phyloP scores from a whole-genome alignment of 1,284 basidiomycete genomes.

The Athelia sp. region DNA sequence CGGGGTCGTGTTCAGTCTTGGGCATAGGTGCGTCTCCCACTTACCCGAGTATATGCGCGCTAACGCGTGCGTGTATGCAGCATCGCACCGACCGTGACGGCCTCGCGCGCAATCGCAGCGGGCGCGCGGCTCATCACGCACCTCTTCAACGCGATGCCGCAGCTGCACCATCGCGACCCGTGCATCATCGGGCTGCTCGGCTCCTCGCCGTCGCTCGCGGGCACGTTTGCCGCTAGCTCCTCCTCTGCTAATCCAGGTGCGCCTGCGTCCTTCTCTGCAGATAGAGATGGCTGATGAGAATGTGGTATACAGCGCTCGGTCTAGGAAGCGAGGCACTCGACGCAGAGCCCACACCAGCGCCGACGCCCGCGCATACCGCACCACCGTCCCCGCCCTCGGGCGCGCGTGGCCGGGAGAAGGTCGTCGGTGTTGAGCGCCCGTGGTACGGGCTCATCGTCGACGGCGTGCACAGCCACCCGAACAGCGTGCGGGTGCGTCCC shows the following conservation, averaged over 20 bases:
- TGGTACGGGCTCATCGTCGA: constrained; percentile 90
- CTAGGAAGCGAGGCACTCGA: constrained; percentile 59
- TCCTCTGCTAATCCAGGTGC: not conserved
- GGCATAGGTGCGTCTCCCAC: constrained; percentile 62
- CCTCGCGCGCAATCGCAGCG: constrained; percentile 58
- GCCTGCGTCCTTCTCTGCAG: constrained; percentile 17
- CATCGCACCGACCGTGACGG: constrained; percentile 61
- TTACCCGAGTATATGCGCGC: not conserved
- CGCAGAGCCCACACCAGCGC: constrained; percentile 55
- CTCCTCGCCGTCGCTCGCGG: constrained; percentile 58
- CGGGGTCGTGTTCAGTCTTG: constrained; percentile 79
- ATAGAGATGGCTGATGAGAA: no score
- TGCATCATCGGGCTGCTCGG: constrained; percentile 86
- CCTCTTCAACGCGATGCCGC: constrained; percentile 91
- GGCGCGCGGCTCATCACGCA: constrained; percentile 87
- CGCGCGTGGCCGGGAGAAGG: constrained; percentile 11
- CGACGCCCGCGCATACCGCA: constrained; percentile 29
- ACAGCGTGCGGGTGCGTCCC: constrained; percentile 70
- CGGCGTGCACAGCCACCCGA: constrained; percentile 87
- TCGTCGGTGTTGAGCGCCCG: constrained; percentile 55
- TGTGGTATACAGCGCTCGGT: constrained; percentile 5
- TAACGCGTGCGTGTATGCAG: constrained; percentile 25
- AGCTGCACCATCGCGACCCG: constrained; percentile 79
- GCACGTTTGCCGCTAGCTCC: constrained; percentile 24
- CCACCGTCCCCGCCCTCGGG: not conserved